phyloP scores from a whole-genome alignment of 352 stramenopile species.

The Globisporangium nagaii region DNA sequence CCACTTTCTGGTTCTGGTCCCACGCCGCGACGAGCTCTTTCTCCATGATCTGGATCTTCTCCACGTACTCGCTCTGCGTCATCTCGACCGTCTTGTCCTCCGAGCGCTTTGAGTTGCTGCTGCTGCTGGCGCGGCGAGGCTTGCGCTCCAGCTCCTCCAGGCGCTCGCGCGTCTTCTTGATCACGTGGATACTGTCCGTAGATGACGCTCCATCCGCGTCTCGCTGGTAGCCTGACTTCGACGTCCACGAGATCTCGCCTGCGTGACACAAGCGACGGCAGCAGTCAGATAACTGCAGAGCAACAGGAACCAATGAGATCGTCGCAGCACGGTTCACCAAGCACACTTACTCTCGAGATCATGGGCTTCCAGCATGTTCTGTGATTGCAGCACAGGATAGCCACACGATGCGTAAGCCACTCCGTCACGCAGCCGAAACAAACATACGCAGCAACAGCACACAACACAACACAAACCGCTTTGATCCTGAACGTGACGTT shows the following conservation, averaged over 20 bases:
- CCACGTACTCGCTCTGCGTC: conserved; percentile 78
- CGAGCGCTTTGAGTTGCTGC: background rate
- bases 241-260: conserved; percentile 40
- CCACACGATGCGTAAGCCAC: too few relatives aligned
- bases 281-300: background rate
- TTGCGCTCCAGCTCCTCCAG: conserved; percentile 57
- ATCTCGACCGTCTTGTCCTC: conserved; percentile 59
- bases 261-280: background rate
- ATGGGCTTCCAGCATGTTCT: conserved; percentile 71
- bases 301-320: too few relatives aligned
- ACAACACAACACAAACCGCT: conserved; percentile 22
- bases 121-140: conserved; percentile 3
- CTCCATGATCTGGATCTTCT: conserved; percentile 76
- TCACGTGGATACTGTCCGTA: conserved; percentile 28
- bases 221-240: conserved; percentile 32
- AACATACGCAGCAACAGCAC: background rate
- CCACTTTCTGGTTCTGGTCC: conserved; percentile 84
- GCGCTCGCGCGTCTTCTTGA: conserved; percentile 64
- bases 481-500: conserved; percentile 75
- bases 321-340: too few relatives aligned
- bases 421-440: background rate
- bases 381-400: background rate
- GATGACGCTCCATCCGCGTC: conserved; percentile 14
- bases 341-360: conserved; percentile 45
- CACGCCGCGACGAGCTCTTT: conserved; percentile 60